A percentile compares a stretch with the other conserved stretches of the same genome.
phyloP scores from a whole-genome alignment of 2,329 filamentous ascomycete genomes.

The Davidsoniella australis region DNA sequence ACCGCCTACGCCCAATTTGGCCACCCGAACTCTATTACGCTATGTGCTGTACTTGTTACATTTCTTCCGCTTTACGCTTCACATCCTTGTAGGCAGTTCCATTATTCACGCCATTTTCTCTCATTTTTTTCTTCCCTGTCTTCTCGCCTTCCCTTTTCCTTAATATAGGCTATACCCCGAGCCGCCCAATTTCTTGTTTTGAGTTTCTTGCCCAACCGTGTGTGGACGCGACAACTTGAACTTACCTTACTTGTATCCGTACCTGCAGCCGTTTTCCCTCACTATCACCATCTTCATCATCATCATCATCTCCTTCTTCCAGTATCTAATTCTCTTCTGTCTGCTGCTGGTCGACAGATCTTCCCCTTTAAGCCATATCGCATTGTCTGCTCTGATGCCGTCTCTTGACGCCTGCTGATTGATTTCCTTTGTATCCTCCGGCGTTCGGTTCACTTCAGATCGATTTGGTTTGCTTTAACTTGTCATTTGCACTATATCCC shows the following conservation, averaged over 20 bases:
- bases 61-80: no score
- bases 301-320: not conserved
- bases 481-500: not conserved
- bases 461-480: not conserved
- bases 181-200: no score
- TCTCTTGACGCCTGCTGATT: no score
- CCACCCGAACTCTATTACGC: no score
- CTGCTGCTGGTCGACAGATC: no score
- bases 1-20: no score
- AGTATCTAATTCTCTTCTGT: not conserved
- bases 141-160: not conserved
- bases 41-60: no score
- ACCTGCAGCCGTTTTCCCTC: not conserved
- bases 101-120: no score
- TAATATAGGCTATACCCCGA: no score
- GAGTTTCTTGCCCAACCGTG: no score
- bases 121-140: not conserved
- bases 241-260: not conserved
- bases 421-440: not conserved
- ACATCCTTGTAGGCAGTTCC: no score
- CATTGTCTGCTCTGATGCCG: not conserved
- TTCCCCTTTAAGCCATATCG: no score
- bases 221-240: not conserved
- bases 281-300: not conserved
- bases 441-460: constrained; percentile 1